Base-by-base conservation (phyloP, 2,329 filamentous ascomycete species). In the Neurospora sp. region DNA sequence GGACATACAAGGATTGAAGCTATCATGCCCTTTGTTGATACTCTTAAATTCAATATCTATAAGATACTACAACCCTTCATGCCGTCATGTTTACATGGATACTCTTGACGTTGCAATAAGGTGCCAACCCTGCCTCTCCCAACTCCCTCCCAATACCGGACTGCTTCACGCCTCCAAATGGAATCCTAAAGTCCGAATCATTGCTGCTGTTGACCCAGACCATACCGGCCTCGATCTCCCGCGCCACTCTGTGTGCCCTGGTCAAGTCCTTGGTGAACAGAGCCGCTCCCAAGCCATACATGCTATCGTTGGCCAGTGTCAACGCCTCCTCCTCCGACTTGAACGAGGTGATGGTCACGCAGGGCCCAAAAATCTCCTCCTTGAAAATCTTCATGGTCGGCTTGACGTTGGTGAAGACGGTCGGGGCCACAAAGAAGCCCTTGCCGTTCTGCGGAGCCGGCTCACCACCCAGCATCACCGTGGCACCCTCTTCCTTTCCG, bases 401-500 rank as follows among this genome's bases (percentile, higher is more conserved):
- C 73, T 77, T 79, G 43, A 80, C 78, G 66, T 79, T 71, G 41
- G 77, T 78, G 69, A 80, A 79, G 15, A 80, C 77, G 23, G 79
- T 80, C 11, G 79, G 79, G 57, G 74, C 75, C 65, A 80, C 74
- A 69, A 76, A 80, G 75, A 78, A 80, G 33, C 79, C 79, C 73
- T 79, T 80, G 66, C 77, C 78, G 71, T 89, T 88, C 78, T 86
- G 86, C 75, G 88, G 87, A 8, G 70, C 73, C 10, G 79, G 73
- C 77, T 87, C 85, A 39, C 89, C 90, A 40, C 90, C 90, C 6
- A 85, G 80, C 19, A 83, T 82, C 8, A 92, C 81, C 0, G 83
- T 89, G 0, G 89, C 88, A 33, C 89, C 89, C 77, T 90, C 88
- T 6, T 84, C 83, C 77, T 89, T 89, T n/a, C 89, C 90, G 39